Evolutionary conservation across 108 stramenopile species (phyloP).

Genomic region (Skeletonema tropicum): DNA sequence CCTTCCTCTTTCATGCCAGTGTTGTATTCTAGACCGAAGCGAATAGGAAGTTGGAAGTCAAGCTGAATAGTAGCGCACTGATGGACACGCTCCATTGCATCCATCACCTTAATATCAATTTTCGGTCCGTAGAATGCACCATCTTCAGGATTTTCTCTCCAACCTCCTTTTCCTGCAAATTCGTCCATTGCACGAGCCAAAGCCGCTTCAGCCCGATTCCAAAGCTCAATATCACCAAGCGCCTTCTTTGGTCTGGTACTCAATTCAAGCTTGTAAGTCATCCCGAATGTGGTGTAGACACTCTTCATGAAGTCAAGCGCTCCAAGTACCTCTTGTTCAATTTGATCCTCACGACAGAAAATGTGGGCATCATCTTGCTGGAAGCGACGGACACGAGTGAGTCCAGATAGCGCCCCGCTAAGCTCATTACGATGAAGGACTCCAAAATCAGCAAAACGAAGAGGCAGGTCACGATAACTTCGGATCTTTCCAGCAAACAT

Average conservation of each 20-base stretch:
- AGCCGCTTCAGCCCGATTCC: conserved; percentile 93
- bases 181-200: conserved; percentile 92
- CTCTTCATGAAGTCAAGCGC: conserved; percentile 97
- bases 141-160: conserved; percentile 97
- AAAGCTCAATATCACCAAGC: conserved; percentile 93
- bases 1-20: conserved; percentile 86
- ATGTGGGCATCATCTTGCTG: conserved; percentile 99
- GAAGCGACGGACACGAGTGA: conserved; percentile 99
- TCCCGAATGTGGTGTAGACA: conserved; percentile 97
- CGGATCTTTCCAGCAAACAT: conserved; percentile 91
- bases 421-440: conserved; percentile 98
- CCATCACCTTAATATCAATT: conserved; percentile 99
- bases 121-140: conserved; percentile 99
- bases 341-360: conserved; percentile 97
- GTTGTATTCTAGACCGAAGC: conserved; percentile 95
- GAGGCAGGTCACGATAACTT: conserved; percentile 97
- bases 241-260: conserved; percentile 99
- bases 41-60: conserved; percentile 99
- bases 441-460: conserved; percentile 98
- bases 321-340: conserved; percentile 91
- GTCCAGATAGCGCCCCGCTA: conserved; percentile 95
- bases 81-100: conserved; percentile 98
- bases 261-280: conserved; percentile 98
- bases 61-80: conserved; percentile 99
- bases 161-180: conserved; percentile 94